A percentile compares a stretch with the other conserved stretches of the same genome.
phyloP scores from a whole-genome alignment of 2,329 filamentous ascomycete species.

The Paecilomyces dactylethromorphus region DNA sequence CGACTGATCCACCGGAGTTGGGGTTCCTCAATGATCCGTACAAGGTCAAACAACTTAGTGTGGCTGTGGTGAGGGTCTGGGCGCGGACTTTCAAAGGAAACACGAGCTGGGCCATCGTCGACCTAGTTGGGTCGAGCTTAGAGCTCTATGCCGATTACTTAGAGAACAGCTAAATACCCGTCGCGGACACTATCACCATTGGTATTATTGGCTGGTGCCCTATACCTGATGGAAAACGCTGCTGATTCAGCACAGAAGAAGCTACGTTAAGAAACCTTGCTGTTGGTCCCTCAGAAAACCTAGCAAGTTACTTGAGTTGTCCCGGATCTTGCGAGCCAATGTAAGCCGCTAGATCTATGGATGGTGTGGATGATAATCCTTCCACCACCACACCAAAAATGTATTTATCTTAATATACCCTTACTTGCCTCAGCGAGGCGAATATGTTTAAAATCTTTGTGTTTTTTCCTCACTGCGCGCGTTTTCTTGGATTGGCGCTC shows the following conservation, averaged over 20 bases:
- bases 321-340: too few species aligned
- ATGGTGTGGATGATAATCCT: background rate
- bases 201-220: background rate
- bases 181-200: background rate
- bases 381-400: background rate
- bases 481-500: background rate
- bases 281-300: background rate
- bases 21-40: conserved; percentile 37
- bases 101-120: conserved; percentile 43
- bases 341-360: background rate
- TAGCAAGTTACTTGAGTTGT: too few species aligned
- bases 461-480: too few species aligned
- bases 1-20: conserved; percentile 30
- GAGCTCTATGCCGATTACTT: conserved; percentile 42
- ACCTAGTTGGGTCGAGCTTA: conserved; percentile 40
- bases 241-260: background rate
- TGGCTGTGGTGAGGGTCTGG: conserved; percentile 43
- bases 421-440: background rate
- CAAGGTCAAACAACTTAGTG: conserved; percentile 40
- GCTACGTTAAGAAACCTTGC: background rate
- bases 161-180: conserved; percentile 19
- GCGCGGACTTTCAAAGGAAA: conserved; percentile 42
- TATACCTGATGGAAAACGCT: background rate
- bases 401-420: background rate
- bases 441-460: background rate